These are phyloP conservation scores for Centrapalus pauciflorus DNA, from an alignment of 129 eudicot species.

Conservation along the genomic window DNA sequence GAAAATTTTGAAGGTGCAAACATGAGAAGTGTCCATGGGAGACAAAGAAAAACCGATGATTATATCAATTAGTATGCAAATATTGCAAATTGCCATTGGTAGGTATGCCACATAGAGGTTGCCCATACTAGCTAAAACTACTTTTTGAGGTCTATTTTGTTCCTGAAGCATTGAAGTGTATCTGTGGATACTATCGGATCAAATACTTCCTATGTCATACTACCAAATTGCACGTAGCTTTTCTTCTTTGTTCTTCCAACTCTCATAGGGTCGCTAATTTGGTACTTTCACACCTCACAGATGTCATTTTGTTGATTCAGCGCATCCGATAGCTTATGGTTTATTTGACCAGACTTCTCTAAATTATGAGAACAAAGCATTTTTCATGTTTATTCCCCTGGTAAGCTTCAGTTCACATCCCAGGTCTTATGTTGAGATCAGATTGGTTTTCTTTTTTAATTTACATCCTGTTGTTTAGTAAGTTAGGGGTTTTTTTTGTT, in stretches of 20 bases:
- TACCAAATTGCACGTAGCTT: neutral
- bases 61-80: too few species aligned
- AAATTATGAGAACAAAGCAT: slow-evolving; percentile 37
- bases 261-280: neutral
- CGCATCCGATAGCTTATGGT: slow-evolving; percentile 58
- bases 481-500: too few species aligned
- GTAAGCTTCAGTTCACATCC: slow-evolving; percentile 38
- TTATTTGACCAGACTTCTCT: slow-evolving; percentile 41
- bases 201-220: neutral
- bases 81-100: too few species aligned
- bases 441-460: too few species aligned
- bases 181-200: neutral
- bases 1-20: too few species aligned
- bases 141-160: too few species aligned
- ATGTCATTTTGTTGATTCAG: slow-evolving; percentile 41
- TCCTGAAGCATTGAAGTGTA: too few species aligned
- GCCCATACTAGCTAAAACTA: too few species aligned
- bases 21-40: too few species aligned
- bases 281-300: slow-evolving; percentile 50
- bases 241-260: neutral
- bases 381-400: slow-evolving; percentile 63
- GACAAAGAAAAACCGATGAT: too few species aligned
- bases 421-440: too few species aligned
- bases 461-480: neutral
- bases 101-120: too few species aligned